Evolutionary conservation across 345 rosid species (phyloP).

Genomic region (Citrus hindsii): DNA sequence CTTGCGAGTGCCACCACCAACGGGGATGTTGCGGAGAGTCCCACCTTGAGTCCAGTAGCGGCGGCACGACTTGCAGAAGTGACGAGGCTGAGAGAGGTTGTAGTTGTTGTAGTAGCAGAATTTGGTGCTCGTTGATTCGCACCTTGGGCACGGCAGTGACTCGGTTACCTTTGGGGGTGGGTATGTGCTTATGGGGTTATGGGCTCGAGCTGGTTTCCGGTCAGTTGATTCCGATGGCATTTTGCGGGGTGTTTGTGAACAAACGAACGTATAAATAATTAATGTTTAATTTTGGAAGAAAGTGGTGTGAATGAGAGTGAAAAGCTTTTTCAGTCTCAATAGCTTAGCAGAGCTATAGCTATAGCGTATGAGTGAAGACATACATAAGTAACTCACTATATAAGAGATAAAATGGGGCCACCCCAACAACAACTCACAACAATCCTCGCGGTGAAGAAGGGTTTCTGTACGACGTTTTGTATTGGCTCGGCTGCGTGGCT

Average conservation of each 20-base stretch:
- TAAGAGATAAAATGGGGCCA: background rate
- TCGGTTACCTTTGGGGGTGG: slow-evolving; percentile 34
- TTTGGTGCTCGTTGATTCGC: slow-evolving; percentile 53
- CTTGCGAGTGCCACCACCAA: slow-evolving; percentile 67
- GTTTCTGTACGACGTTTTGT: background rate
- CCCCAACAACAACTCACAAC: background rate
- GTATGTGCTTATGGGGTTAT: slow-evolving; percentile 10
- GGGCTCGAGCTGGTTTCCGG: slow-evolving; percentile 10
- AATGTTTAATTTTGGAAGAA: background rate
- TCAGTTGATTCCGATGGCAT: slow-evolving; percentile 39
- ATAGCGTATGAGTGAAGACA: background rate
- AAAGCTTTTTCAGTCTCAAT: background rate
- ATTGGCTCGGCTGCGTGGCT: slow-evolving; percentile 12
- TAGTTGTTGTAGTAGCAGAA: slow-evolving; percentile 73
- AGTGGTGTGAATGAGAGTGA: background rate
- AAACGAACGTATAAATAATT: background rate
- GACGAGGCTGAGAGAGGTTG: slow-evolving; percentile 64
- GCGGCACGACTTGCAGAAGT: slow-evolving; percentile 67
- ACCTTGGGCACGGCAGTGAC: slow-evolving; percentile 55
- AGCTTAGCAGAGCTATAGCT: too few species aligned
- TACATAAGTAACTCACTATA: background rate
- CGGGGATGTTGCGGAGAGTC: slow-evolving; percentile 61
- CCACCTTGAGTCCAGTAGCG: slow-evolving; percentile 80
- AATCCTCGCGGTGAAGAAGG: background rate
- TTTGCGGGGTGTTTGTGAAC: background rate